Evolutionary conservation across 208 protist species (phyloP).

Genomic region (Acanthamoeba royreba): DNA sequence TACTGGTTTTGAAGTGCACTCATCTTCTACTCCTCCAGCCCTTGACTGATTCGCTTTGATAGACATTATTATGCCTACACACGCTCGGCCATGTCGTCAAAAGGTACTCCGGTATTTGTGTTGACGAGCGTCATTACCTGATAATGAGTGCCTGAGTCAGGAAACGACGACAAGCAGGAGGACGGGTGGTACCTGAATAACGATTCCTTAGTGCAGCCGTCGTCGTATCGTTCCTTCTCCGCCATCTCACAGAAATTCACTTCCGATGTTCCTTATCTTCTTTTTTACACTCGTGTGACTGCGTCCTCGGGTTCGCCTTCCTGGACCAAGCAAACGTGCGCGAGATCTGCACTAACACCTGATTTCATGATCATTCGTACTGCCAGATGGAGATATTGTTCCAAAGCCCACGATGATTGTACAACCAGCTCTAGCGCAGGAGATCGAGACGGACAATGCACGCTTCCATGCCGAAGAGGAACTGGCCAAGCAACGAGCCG

Average conservation of each 20-base stretch:
- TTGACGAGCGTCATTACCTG: too few relatives aligned
- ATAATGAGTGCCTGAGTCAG: neutral
- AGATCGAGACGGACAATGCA: neutral
- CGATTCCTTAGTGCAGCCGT: neutral
- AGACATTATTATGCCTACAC: conserved; percentile 12
- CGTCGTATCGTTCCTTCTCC: neutral
- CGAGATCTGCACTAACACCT: too few relatives aligned
- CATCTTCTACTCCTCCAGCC: too few relatives aligned
- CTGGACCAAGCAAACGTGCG: too few relatives aligned
- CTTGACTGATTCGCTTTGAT: too few relatives aligned
- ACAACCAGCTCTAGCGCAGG: neutral
- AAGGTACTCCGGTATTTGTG: too few relatives aligned
- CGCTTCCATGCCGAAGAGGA: neutral
- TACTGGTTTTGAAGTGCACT: too few relatives aligned
- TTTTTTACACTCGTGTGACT: neutral
- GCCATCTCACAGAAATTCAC: neutral
- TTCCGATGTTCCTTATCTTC: neutral
- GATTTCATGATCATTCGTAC: too few relatives aligned
- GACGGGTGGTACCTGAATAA: neutral
- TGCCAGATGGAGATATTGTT: too few relatives aligned
- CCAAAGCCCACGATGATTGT: neutral
- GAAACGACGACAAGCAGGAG: neutral
- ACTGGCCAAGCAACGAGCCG: neutral
- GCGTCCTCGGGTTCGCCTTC: too few relatives aligned
- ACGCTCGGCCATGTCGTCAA: too few relatives aligned